Conservation (phyloP, 345 rosid species). For the Gossypium rotundifolium region DNA sequence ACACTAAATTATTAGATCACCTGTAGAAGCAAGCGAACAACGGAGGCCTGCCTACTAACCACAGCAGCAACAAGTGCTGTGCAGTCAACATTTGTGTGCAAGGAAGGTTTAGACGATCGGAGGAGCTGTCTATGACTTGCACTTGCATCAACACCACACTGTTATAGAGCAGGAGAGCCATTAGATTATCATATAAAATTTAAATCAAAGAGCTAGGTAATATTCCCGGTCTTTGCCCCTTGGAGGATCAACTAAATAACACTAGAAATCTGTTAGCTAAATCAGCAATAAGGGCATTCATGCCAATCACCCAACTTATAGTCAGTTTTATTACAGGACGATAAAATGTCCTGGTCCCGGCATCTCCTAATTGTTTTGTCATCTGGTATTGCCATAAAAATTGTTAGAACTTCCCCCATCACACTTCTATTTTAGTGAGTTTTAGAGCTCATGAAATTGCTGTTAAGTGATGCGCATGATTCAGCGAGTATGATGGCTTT, state of each 20-base stretch:
- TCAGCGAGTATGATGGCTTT: conserved; percentile 14
- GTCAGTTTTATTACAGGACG: background rate
- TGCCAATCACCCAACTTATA: background rate
- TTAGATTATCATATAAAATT: conserved; percentile 4
- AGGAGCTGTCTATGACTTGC: conserved; percentile 60
- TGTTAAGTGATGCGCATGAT: background rate
- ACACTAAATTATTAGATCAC: conserved; percentile 27
- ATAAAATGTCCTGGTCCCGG: background rate
- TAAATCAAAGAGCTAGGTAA: too few relatives aligned
- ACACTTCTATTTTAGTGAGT: background rate
- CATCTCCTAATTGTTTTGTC: background rate
- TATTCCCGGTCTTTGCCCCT: background rate
- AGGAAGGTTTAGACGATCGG: conserved; percentile 82
- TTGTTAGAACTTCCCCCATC: background rate
- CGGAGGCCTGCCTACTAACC: conserved; percentile 72
- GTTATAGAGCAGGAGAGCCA: conserved; percentile 18
- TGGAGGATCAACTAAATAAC: background rate
- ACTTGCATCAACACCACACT: conserved; percentile 82
- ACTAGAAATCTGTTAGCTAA: background rate
- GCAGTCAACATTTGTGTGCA: conserved; percentile 82
- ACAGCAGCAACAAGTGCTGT: conserved; percentile 81
- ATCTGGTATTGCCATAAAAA: background rate
- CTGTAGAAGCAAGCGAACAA: conserved; percentile 65
- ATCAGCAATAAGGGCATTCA: background rate
- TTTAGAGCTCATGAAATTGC: background rate